Evolutionary conservation across 495 filamentous ascomycete species (phyloP).

Genomic region (Podospora bellae-mahoneyi): DNA sequence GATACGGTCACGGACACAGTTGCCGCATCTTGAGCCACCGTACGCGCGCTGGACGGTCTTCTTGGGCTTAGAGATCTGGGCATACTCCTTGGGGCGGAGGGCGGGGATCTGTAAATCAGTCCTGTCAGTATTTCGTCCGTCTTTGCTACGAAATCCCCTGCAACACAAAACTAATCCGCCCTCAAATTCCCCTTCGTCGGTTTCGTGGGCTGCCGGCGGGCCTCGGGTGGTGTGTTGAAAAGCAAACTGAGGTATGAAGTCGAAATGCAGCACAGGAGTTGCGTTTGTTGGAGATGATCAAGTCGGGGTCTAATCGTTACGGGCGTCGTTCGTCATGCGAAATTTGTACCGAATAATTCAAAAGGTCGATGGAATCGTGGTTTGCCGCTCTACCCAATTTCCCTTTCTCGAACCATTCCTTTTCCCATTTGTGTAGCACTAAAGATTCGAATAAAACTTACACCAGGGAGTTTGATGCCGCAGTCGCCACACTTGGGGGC

Average conservation of each 20-base stretch:
- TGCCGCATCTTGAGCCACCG: slow-evolving; percentile 94
- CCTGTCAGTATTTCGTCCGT: slow-evolving; percentile 12
- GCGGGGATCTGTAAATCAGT: slow-evolving; percentile 70
- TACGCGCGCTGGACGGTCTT: slow-evolving; percentile 99
- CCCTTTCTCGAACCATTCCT: slow-evolving; percentile 1
- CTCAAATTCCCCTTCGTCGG: not conserved
- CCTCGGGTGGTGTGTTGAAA: not conserved
- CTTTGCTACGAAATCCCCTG: not conserved
- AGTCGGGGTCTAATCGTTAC: not conserved
- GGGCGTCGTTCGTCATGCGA: not conserved
- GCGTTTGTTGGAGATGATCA: not conserved
- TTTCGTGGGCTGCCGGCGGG: not conserved
- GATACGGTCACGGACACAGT: slow-evolving; percentile 96
- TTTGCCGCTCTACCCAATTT: not conserved
- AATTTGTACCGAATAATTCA: not conserved
- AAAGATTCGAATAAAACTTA: slow-evolving; percentile 52
- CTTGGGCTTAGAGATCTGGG: slow-evolving; percentile 91
- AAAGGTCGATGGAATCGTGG: not conserved
- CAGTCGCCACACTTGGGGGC: slow-evolving; percentile 99
- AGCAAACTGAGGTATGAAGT: not conserved
- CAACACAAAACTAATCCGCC: not conserved
- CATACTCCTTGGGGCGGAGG: slow-evolving; percentile 95
- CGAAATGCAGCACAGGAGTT: not conserved
- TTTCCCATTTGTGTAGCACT: slow-evolving; percentile 3
- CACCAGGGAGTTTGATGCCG: slow-evolving; percentile 88